Conservation (phyloP, 805 yeast genomes). For the Ogataea sp. region DNA sequence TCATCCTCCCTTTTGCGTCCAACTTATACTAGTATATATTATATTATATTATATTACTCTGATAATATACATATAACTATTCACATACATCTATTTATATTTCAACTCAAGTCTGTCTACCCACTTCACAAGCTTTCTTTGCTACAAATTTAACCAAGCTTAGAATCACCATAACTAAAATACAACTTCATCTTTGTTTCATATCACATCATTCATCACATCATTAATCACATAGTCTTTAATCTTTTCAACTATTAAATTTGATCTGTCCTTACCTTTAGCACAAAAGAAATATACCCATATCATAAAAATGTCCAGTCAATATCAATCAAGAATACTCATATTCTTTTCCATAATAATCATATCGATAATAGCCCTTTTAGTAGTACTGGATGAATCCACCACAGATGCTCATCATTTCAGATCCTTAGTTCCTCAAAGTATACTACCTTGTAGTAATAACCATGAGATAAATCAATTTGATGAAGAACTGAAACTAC, state of each 20-base stretch:
- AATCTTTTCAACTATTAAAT: not conserved
- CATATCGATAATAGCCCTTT: not conserved
- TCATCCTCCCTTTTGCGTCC: not conserved
- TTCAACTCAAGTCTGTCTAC: no score
- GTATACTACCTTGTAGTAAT: not conserved
- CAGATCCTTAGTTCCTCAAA: not conserved
- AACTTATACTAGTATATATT: no score
- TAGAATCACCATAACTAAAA: no score
- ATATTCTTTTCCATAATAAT: no score
- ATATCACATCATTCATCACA: not conserved
- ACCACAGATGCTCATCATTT: not conserved
- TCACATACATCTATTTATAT: no score
- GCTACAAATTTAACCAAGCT: no score
- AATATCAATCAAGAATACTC: not conserved
- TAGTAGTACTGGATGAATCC: not conserved
- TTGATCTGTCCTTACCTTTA: not conserved
- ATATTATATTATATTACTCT: no score
- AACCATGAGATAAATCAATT: not conserved
- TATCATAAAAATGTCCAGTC: not conserved
- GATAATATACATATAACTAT: no score
- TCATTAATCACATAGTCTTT: not conserved
- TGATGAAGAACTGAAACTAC: no score
- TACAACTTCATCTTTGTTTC: no score
- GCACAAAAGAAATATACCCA: no score
- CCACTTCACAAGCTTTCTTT: no score